A percentile compares a stretch with the other conserved stretches of the same genome.
These are phyloP conservation scores for Polytrichum formosum DNA, from an alignment of 225 moss, liverwort and hornwort genomes.

Conservation along the genomic window DNA sequence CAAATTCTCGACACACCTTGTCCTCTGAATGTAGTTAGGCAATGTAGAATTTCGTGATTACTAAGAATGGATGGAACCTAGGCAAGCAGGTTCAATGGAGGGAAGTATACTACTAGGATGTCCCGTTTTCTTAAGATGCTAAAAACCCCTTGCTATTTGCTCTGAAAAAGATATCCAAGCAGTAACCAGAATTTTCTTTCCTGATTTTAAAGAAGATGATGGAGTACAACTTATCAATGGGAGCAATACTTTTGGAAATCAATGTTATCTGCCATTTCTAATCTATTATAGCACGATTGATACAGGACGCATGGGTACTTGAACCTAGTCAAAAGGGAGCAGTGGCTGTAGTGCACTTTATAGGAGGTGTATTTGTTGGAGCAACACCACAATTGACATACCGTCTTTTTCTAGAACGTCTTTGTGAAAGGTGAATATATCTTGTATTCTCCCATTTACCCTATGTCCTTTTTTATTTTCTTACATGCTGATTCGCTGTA, in stretches of 20 bases:
- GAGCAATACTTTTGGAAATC: neutral
- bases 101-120: neutral
- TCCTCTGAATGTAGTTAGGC: too few species aligned
- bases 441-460: too few species aligned
- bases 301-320: conserved; percentile 51
- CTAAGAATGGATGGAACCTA: neutral
- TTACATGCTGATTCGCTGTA: too few species aligned
- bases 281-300: neutral
- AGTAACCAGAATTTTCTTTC: too few species aligned
- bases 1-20: neutral
- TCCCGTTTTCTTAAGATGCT: too few species aligned
- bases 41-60: too few species aligned
- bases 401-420: conserved; percentile 48
- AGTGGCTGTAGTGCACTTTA: conserved; percentile 47
- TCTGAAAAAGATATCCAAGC: too few species aligned
- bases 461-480: too few species aligned
- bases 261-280: neutral
- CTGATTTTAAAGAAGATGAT: neutral
- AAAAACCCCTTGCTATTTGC: too few species aligned
- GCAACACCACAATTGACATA: conserved; percentile 64
- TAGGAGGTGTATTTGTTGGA: conserved; percentile 59
- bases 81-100: neutral
- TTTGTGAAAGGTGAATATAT: conserved; percentile 33
- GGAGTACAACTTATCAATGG: neutral
- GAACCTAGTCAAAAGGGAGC: conserved; percentile 30